A percentile compares a stretch with the other conserved stretches of the same genome.
Conservation (phyloP, 148 eudicot species). For the Fagopyrum tataricum region DNA sequence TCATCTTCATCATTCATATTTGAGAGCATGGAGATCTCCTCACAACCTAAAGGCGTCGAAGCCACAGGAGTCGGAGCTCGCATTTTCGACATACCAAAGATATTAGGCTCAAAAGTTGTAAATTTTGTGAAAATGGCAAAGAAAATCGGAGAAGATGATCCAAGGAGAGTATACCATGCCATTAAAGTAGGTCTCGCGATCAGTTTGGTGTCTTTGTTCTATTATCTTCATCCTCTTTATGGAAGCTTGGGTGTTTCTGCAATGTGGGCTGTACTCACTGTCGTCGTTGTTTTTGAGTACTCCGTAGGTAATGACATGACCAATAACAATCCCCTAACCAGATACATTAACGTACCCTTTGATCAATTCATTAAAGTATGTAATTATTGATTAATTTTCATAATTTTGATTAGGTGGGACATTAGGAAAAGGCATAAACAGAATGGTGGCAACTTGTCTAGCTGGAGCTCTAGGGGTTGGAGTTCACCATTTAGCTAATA, state of each 20-base stretch:
- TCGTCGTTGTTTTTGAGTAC: constrained; percentile 72
- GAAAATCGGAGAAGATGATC: constrained; percentile 40
- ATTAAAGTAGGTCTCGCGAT: constrained; percentile 63
- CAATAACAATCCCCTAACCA: neutral
- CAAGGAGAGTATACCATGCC: constrained; percentile 64
- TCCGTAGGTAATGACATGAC: constrained; percentile 43
- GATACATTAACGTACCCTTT: too few species aligned
- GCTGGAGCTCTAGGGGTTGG: constrained; percentile 35
- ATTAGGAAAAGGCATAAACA: constrained; percentile 32
- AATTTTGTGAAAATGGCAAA: neutral
- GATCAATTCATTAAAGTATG: neutral
- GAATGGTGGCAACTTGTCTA: constrained; percentile 31
- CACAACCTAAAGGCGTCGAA: neutral
- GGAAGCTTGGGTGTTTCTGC: constrained; percentile 48
- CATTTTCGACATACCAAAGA: neutral
- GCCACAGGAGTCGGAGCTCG: neutral
- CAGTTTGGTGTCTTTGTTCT: constrained; percentile 59
- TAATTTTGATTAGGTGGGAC: constrained; percentile 27
- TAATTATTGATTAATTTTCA: neutral
- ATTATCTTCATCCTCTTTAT: constrained; percentile 55
- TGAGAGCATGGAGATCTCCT: constrained; percentile 9
- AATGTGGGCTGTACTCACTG: constrained; percentile 86
- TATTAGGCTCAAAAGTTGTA: neutral
- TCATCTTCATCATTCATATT: neutral
- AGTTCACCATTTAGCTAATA: constrained; percentile 27